phyloP scores from a whole-genome alignment of 179 eudicot genomes.

The Corrigiola litoralis region DNA sequence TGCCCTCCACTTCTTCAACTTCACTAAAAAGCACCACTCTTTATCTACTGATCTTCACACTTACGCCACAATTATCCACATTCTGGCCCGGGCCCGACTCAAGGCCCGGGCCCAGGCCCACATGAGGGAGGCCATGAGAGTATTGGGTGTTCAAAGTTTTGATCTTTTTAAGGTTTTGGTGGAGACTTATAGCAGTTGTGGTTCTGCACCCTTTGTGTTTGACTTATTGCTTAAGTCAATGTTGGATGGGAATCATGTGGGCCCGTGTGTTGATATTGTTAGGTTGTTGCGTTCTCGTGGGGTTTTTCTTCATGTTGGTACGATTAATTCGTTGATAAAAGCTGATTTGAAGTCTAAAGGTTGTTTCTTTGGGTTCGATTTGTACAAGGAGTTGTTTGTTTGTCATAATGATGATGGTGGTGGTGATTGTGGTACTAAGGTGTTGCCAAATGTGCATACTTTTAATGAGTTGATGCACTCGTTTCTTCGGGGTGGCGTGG shows the following conservation, averaged over 20 bases:
- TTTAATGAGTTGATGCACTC: conserved; percentile 60
- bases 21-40: conserved; percentile 33
- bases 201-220: conserved; percentile 83
- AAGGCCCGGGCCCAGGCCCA: conserved; percentile 34
- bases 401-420: conserved; percentile 9
- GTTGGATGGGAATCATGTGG: conserved; percentile 40
- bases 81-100: conserved; percentile 60
- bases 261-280: conserved; percentile 44
- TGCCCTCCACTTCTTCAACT: conserved; percentile 59
- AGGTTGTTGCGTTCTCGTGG: conserved; percentile 35
- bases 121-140: conserved; percentile 37
- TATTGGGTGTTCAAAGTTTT: conserved; percentile 15
- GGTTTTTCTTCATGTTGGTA: conserved; percentile 27
- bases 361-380: conserved; percentile 50
- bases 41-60: conserved; percentile 43
- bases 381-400: conserved; percentile 46
- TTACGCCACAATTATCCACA: conserved; percentile 67
- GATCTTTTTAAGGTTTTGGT: conserved; percentile 39
- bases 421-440: conserved; percentile 1
- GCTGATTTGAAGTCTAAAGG: conserved; percentile 35
- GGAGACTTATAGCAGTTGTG: conserved; percentile 47
- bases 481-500: conserved; percentile 45
- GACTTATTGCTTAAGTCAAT: conserved; percentile 54
- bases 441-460: conserved; percentile 43
- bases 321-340: conserved; percentile 47